phyloP scores from a whole-genome alignment of 495 filamentous ascomycete species.

The Massariosphaeria phaeospora region DNA sequence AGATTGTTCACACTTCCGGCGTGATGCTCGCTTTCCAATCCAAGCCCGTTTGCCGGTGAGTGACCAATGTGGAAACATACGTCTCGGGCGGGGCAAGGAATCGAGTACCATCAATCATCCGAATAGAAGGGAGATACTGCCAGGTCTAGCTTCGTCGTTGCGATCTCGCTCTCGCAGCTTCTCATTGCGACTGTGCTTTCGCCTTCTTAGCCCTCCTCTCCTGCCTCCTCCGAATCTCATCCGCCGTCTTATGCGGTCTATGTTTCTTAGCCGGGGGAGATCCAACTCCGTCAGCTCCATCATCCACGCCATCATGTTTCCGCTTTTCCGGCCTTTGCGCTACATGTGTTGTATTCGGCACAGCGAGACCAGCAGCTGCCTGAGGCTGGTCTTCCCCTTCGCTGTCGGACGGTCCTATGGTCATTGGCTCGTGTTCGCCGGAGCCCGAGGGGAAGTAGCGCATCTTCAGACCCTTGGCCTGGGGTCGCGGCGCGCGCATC shows the following conservation, averaged over 20 bases:
- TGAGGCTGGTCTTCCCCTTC: slow-evolving; percentile 43
- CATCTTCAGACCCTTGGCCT: slow-evolving; percentile 59
- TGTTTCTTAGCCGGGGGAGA: slow-evolving; percentile 27
- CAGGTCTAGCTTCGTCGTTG: too few relatives aligned
- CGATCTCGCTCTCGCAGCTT: too few relatives aligned
- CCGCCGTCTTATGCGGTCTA: slow-evolving; percentile 29
- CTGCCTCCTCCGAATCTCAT: slow-evolving; percentile 5
- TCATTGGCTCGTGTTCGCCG: slow-evolving; percentile 44
- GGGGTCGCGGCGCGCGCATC: slow-evolving; percentile 42
- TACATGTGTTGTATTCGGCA: slow-evolving; percentile 5
- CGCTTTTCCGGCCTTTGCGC: slow-evolving; percentile 23
- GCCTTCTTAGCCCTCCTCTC: slow-evolving; percentile 26
- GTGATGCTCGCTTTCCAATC: too few relatives aligned
- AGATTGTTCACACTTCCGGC: too few relatives aligned
- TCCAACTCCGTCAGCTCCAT: background rate
- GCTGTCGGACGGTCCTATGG: slow-evolving; percentile 44
- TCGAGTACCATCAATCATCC: too few relatives aligned
- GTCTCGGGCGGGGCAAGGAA: too few relatives aligned
- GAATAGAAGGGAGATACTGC: too few relatives aligned
- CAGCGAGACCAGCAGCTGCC: slow-evolving; percentile 16
- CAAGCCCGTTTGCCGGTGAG: too few relatives aligned
- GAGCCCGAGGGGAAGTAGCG: slow-evolving; percentile 55
- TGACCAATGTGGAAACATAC: too few relatives aligned
- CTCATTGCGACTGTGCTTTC: slow-evolving; percentile 22
- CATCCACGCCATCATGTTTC: slow-evolving; percentile 20